These are phyloP conservation scores for Closterium sp. DNA, from an alignment of 139 green algal species.

Conservation along the genomic window DNA sequence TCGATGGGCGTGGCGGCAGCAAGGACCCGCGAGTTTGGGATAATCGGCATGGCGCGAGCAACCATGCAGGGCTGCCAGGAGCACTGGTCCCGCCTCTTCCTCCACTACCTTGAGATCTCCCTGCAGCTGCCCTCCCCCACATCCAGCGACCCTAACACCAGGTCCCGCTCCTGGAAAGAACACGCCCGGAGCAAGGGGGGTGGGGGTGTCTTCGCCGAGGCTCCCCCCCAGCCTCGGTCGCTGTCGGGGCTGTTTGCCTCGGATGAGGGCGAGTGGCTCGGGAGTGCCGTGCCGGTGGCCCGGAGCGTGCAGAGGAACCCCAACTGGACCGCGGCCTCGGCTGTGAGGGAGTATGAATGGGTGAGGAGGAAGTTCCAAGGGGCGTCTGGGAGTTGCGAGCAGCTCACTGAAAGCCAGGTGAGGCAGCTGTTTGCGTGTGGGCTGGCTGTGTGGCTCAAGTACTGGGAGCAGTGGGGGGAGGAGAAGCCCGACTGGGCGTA, in stretches of 20 bases:
- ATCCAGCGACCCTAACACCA: not conserved
- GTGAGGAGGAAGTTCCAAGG: conserved; percentile 15
- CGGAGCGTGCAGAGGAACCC: not conserved
- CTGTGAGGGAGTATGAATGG: conserved; percentile 9
- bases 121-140: not conserved
- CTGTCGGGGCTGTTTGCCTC: not conserved
- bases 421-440: not conserved
- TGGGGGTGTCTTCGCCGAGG: too few relatives aligned
- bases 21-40: conserved; percentile 5
- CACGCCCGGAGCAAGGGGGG: too few relatives aligned
- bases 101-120: not conserved
- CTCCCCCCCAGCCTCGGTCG: not conserved
- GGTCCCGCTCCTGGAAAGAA: too few relatives aligned
- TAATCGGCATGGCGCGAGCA: not conserved
- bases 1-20: not conserved
- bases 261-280: not conserved
- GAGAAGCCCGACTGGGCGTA: not conserved
- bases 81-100: conserved; percentile 19
- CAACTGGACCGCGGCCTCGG: not conserved
- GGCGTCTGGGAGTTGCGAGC: not conserved
- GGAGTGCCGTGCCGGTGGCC: not conserved
- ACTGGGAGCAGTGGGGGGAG: conserved; percentile 20
- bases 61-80: not conserved
- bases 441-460: conserved; percentile 19
- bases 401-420: not conserved